phyloP scores from a whole-genome alignment of 257 asterid species.

The Solanum etuberosum region DNA sequence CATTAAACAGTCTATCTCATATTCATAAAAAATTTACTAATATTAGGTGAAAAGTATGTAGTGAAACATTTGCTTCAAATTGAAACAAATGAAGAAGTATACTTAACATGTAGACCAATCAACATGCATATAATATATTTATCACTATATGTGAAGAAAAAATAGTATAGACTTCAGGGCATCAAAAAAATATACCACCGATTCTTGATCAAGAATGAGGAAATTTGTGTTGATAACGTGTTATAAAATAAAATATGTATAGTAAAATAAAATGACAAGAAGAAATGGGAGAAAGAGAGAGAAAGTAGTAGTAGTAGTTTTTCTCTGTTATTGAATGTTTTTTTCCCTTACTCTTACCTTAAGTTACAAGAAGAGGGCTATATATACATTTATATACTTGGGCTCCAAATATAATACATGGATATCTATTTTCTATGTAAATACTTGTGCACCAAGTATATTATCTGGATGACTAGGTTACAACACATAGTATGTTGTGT shows the following conservation, averaged over 20 bases:
- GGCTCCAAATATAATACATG: background rate
- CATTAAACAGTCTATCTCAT: too few relatives aligned
- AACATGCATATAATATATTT: too few relatives aligned
- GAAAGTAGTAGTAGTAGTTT: too few relatives aligned
- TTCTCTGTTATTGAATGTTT: background rate
- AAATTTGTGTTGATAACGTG: too few relatives aligned
- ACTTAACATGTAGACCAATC: too few relatives aligned
- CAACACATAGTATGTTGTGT: background rate
- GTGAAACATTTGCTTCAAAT: too few relatives aligned
- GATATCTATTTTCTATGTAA: background rate
- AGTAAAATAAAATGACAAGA: too few relatives aligned
- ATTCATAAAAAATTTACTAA: too few relatives aligned
- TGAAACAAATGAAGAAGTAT: too few relatives aligned
- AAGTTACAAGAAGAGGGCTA: background rate
- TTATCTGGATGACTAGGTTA: background rate
- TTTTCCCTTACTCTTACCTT: background rate
- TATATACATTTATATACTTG: background rate
- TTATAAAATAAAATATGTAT: background rate
- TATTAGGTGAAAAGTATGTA: too few relatives aligned
- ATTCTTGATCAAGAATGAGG: background rate
- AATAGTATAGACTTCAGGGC: too few relatives aligned
- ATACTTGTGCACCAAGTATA: background rate
- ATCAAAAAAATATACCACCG: too few relatives aligned
- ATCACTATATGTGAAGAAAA: background rate
- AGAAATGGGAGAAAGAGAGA: background rate